phyloP scores from a whole-genome alignment of 257 asterid genomes.

The Solanum piurae region DNA sequence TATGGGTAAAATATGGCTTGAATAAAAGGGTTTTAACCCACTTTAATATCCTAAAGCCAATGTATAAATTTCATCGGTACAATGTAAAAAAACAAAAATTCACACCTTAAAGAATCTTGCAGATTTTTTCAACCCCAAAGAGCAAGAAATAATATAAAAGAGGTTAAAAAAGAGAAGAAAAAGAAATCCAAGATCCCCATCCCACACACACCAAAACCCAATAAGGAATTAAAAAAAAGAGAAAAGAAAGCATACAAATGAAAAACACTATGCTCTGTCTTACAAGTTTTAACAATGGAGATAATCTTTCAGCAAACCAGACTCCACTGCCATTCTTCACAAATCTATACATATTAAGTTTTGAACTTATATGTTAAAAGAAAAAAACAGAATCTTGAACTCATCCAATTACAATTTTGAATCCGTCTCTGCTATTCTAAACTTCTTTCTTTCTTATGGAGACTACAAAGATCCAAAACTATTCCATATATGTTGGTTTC shows the following conservation, averaged over 20 bases:
- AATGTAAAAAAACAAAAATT: no score
- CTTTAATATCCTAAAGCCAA: background rate
- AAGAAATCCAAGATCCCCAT: background rate
- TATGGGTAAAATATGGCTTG: background rate
- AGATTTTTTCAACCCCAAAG: background rate
- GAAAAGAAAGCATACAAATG: background rate
- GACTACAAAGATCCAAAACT: conserved; percentile 43
- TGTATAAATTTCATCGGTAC: background rate
- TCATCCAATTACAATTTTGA: background rate
- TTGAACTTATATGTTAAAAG: background rate
- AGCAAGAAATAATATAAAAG: background rate
- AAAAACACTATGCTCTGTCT: background rate
- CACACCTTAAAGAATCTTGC: background rate
- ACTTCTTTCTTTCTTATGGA: conserved; percentile 23
- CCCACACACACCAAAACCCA: background rate
- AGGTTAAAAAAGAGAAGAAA: background rate
- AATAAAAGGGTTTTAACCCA: background rate
- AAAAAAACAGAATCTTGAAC: background rate
- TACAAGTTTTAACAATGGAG: background rate
- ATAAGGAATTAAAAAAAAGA: background rate
- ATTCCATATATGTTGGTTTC: background rate
- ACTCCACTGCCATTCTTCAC: background rate
- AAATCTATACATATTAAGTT: background rate
- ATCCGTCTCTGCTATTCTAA: background rate
- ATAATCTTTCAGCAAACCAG: background rate